These are phyloP conservation scores for Thraustochytrium striatum DNA, from an alignment of 352 stramenopile species.

Conservation along the genomic window DNA sequence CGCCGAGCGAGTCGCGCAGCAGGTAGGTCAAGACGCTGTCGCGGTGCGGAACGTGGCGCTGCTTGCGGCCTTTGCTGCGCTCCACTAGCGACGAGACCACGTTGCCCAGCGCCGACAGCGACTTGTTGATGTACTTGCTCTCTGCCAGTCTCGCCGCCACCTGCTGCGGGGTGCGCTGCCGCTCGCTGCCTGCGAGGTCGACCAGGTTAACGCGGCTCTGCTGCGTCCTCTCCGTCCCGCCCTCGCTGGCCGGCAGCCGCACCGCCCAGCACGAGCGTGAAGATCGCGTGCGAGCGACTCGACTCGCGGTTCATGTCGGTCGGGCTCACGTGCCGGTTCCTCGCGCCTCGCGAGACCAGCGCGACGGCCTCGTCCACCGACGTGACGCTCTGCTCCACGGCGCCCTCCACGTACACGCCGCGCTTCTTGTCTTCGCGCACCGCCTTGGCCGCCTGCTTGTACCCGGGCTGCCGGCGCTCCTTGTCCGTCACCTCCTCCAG, in stretches of 20 bases:
- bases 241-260: too few relatives aligned
- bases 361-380: slow-evolving; percentile 56
- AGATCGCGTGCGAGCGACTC: slow-evolving; percentile 92
- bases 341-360: slow-evolving; percentile 51
- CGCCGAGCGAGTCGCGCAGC: slow-evolving; percentile 79
- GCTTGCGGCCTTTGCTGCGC: slow-evolving; percentile 45
- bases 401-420: slow-evolving; percentile 64
- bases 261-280: slow-evolving; percentile 86
- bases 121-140: slow-evolving; percentile 53
- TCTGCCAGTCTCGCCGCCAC: too few relatives aligned
- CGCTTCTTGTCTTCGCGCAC: slow-evolving; percentile 53
- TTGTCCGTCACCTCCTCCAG: slow-evolving; percentile 54
- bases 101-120: slow-evolving; percentile 52
- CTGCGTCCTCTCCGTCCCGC: too few relatives aligned
- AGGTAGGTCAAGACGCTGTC: slow-evolving; percentile 74
- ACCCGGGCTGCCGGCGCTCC: too few relatives aligned
- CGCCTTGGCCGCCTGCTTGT: too few relatives aligned
- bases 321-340: slow-evolving; percentile 77
- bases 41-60: slow-evolving; percentile 52
- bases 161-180: too few relatives aligned
- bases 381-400: slow-evolving; percentile 60
- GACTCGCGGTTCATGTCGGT: slow-evolving; percentile 95
- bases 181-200: too few relatives aligned
- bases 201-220: too few relatives aligned
- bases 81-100: slow-evolving; percentile 57